Percentiles rank a stretch among this genome's conserved stretches.
phyloP scores from a whole-genome alignment of 768 basidiomycete genomes.

The Neoboletus magnificus region DNA sequence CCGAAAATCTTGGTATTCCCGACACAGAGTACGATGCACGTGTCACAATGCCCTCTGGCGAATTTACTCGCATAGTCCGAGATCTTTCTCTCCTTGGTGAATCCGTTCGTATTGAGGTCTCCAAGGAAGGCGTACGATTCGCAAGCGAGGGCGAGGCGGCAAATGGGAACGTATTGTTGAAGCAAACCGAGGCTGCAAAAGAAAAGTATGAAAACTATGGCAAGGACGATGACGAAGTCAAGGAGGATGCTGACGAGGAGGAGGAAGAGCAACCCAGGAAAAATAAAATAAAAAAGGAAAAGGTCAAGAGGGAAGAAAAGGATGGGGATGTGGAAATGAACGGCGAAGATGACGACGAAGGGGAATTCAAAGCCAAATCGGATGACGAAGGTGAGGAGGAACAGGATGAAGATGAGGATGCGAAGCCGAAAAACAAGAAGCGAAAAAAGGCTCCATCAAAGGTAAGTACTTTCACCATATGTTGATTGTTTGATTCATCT shows the following conservation, averaged over 20 bases:
- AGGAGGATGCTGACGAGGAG: slow-evolving; percentile 42
- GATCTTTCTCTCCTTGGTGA: slow-evolving; percentile 91
- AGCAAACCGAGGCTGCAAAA: slow-evolving; percentile 60
- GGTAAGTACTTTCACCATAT: slow-evolving; percentile 28
- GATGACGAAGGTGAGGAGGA: slow-evolving; percentile 51
- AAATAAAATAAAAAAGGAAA: slow-evolving; percentile 37
- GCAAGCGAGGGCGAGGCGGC: slow-evolving; percentile 92
- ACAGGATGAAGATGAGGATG: slow-evolving; percentile 50
- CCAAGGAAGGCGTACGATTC: slow-evolving; percentile 94
- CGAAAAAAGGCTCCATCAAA: slow-evolving; percentile 59
- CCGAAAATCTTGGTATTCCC: slow-evolving; percentile 91
- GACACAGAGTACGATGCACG: slow-evolving; percentile 97
- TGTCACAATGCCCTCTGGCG: slow-evolving; percentile 78
- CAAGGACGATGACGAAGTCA: slow-evolving; percentile 40
- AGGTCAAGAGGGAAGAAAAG: slow-evolving; percentile 39
- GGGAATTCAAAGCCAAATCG: slow-evolving; percentile 41
- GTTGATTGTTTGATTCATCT: neutral
- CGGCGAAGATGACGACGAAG: slow-evolving; percentile 46
- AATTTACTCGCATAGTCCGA: slow-evolving; percentile 90
- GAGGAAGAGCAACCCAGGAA: slow-evolving; percentile 26
- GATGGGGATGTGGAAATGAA: slow-evolving; percentile 45
- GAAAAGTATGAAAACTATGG: slow-evolving; percentile 41
- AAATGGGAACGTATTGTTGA: slow-evolving; percentile 81
- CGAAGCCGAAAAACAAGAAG: slow-evolving; percentile 58
- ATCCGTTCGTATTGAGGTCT: slow-evolving; percentile 91